A percentile compares a stretch with the other conserved stretches of the same genome.
Conservation (phyloP, 1,139 yeast genomes). For the Sugiyamaella sp. region DNA sequence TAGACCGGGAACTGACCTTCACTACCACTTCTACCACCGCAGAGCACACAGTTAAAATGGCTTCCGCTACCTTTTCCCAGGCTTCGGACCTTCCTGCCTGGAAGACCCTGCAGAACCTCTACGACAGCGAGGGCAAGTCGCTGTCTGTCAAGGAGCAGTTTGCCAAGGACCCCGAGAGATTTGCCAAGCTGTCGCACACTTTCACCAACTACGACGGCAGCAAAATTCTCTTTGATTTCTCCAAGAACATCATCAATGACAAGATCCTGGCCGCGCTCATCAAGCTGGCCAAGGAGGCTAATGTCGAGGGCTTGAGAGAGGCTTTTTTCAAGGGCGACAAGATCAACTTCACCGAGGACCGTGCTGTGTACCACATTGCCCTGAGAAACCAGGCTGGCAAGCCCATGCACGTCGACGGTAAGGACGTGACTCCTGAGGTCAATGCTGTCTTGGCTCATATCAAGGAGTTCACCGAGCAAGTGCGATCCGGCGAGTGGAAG, state of each 20-base stretch:
- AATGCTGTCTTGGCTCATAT: conserved; percentile 89
- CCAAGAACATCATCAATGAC: conserved; percentile 89
- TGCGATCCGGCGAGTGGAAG: conserved; percentile 92
- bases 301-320: conserved; percentile 84
- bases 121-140: conserved; percentile 65
- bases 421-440: conserved; percentile 86
- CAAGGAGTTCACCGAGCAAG: conserved; percentile 88
- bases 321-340: conserved; percentile 90
- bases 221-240: conserved; percentile 87
- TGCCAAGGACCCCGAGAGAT: conserved; percentile 70
- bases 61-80: conserved; percentile 56
- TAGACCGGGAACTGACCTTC: conserved; percentile 6
- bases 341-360: conserved; percentile 92
- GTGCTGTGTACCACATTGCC: conserved; percentile 97
- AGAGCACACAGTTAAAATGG: neutral
- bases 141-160: conserved; percentile 80
- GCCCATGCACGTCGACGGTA: conserved; percentile 86
- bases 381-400: conserved; percentile 82
- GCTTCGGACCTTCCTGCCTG: conserved; percentile 83
- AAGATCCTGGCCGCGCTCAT: conserved; percentile 69
- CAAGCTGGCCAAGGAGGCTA: conserved; percentile 86
- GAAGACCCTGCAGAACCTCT: conserved; percentile 72
- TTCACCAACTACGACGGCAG: conserved; percentile 85
- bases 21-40: neutral
- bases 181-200: conserved; percentile 71